Evolutionary conservation across 257 asterid genomes (phyloP), one percentile per base, ranked within the genome.

Genomic region (Avicennia marina): DNA sequence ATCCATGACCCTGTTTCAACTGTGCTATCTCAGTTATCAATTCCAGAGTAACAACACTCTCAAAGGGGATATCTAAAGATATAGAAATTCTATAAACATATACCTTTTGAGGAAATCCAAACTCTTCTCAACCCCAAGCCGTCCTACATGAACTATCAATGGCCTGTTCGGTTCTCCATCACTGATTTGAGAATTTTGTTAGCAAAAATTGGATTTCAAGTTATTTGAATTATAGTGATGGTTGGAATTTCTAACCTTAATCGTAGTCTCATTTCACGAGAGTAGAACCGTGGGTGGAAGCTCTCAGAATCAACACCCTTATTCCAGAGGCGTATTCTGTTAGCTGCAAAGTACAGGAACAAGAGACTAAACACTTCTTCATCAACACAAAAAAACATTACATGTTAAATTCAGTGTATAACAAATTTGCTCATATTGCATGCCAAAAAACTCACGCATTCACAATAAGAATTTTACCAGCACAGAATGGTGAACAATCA

Each of bases 271-370:
- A 90, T 90, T 65, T 83, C 95, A 1, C 71, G 74, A 43, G 81
- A 74, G 54, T 71, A 76, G 72, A 77, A 87, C 51, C 70, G 70
- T 8, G 98, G 98, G 51, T 87, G 81, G 60, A 90, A 90, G 74
- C 95, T 87, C 62, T 87, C 96, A 7, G 96, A 87, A 76, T 90
- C 98, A 16, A 87, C 96, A 55, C 98, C 98, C 86, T 90, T 90
- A 62, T 83, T 85, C 98, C 98, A 90, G 19, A 87, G 86, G 45
- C 98, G 98, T 53, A 87, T 81, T 72, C 69, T 76, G 78, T 81
- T 80, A 29, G 34, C 34, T 29, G 34, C 34, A 29, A 29, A 29
- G 34, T 29, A 4, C 7, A 29, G 34, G 8, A 29, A 8, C 4
- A 29, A 29, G 8, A 29, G 34, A 8, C 8, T 29, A 4, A 29